Evolutionary conservation across 2,329 filamentous ascomycete species (phyloP).

Genomic region (Trichoderma polysporum): DNA sequence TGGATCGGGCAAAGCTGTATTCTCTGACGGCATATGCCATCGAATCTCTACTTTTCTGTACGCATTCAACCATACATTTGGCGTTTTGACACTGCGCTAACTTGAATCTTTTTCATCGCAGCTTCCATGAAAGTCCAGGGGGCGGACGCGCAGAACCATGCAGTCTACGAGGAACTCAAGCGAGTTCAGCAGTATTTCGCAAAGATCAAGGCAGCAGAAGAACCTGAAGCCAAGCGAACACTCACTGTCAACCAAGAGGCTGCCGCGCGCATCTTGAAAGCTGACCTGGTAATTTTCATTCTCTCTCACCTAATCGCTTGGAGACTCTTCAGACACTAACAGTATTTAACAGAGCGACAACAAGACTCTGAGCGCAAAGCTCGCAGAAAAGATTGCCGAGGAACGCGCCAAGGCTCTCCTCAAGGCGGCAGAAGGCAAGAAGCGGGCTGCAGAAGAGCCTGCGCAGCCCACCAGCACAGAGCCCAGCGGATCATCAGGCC

Average conservation of each 20-base stretch:
- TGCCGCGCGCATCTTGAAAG: constrained; percentile 77
- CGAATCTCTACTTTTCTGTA: constrained; percentile 86
- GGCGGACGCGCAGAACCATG: constrained; percentile 77
- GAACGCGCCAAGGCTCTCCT: constrained; percentile 54
- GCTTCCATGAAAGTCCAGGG: constrained; percentile 78
- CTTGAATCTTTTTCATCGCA: constrained; percentile 15
- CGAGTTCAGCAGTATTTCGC: constrained; percentile 88
- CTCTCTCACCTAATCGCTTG: neutral
- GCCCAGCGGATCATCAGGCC: constrained; percentile 28
- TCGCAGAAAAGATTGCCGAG: constrained; percentile 57
- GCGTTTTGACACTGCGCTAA: neutral
- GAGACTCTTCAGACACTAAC: constrained; percentile 15
- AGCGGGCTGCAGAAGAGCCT: constrained; percentile 42
- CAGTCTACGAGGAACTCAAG: constrained; percentile 80
- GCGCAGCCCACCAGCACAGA: constrained; percentile 27
- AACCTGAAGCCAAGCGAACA: constrained; percentile 53
- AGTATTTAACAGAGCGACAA: constrained; percentile 46
- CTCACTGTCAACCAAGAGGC: constrained; percentile 69
- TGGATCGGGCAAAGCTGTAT: constrained; percentile 93
- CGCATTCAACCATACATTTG: constrained; percentile 29
- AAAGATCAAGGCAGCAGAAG: constrained; percentile 81
- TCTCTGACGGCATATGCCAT: constrained; percentile 85
- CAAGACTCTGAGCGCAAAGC: constrained; percentile 50
- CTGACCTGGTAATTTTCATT: constrained; percentile 62
- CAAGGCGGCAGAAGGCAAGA: constrained; percentile 46